phyloP scores from a whole-genome alignment of 2,329 filamentous ascomycete species.

The Apiospora malaysiana region DNA sequence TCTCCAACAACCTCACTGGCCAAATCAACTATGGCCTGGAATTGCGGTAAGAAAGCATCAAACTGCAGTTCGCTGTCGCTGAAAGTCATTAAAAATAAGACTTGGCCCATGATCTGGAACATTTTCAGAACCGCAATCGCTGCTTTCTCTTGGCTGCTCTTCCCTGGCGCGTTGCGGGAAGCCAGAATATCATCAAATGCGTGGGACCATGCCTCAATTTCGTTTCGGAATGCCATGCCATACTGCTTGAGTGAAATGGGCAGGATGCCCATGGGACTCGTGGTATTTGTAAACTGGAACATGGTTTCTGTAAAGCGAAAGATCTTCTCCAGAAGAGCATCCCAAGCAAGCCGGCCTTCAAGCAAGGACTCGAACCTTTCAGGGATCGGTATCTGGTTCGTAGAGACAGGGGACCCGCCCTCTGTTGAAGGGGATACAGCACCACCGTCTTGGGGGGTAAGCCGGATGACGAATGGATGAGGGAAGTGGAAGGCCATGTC shows the following conservation, averaged over 20 bases:
- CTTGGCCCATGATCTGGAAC: conserved; percentile 62
- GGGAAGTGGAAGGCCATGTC: conserved; percentile 73
- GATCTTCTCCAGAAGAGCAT: conserved; percentile 60
- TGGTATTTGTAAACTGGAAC: conserved; percentile 51
- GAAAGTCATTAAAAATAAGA: conserved; percentile 67
- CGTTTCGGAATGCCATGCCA: conserved; percentile 53
- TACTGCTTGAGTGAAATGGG: conserved; percentile 54
- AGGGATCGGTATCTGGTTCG: conserved; percentile 46
- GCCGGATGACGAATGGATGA: conserved; percentile 63
- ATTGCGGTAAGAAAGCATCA: conserved; percentile 58
- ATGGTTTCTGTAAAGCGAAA: conserved; percentile 65
- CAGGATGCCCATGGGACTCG: conserved; percentile 59
- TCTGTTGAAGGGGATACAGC: conserved; percentile 52
- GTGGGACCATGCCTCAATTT: conserved; percentile 59
- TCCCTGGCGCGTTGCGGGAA: conserved; percentile 53
- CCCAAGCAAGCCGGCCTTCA: conserved; percentile 63
- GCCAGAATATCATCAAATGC: conserved; percentile 63
- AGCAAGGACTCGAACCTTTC: conserved; percentile 54
- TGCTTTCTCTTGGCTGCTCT: conserved; percentile 61
- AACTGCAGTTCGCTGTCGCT: conserved; percentile 64
- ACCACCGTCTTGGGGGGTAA: conserved; percentile 46
- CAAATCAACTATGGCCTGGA: conserved; percentile 61
- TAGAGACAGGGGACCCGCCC: conserved; percentile 47
- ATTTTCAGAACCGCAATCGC: conserved; percentile 68
- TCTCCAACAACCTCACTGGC: conserved; percentile 65